Evolutionary conservation across 1,284 basidiomycete genomes (phyloP).

Genomic region (Ganoderma meredithae): DNA sequence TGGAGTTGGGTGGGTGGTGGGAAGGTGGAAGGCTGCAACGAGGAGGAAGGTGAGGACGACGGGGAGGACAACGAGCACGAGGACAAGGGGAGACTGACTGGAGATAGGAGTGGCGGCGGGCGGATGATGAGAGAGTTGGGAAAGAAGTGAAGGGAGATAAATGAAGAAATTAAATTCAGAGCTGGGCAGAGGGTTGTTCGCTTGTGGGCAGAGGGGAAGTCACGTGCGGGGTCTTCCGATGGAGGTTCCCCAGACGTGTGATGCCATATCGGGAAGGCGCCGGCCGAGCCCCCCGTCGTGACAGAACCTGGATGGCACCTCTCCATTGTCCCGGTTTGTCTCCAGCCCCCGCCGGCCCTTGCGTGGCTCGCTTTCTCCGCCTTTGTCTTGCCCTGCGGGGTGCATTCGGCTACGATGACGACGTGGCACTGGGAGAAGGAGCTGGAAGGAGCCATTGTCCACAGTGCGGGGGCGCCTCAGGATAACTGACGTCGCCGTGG

Average conservation of each 20-base stretch:
- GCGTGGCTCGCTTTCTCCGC: slow-evolving; percentile 1
- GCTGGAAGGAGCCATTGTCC: neutral
- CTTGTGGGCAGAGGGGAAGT: slow-evolving; percentile 43
- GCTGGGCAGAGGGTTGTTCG: slow-evolving; percentile 57
- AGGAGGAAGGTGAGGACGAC: slow-evolving; percentile 44
- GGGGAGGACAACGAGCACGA: slow-evolving; percentile 42
- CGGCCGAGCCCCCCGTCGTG: slow-evolving; percentile 19
- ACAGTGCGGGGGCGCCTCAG: slow-evolving; percentile 9
- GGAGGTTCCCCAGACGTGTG: slow-evolving; percentile 29
- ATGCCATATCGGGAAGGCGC: slow-evolving; percentile 32
- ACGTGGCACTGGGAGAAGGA: neutral
- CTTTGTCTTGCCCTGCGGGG: neutral
- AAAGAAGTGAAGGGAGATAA: slow-evolving; percentile 52
- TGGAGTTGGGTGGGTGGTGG: slow-evolving; percentile 31
- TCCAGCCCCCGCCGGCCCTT: neutral
- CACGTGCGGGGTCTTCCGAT: slow-evolving; percentile 40
- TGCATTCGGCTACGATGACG: neutral
- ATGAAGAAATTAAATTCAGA: slow-evolving; percentile 56
- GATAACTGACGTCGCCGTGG: slow-evolving; percentile 19
- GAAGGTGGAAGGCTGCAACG: slow-evolving; percentile 33
- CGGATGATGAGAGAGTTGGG: slow-evolving; percentile 53
- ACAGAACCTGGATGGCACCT: slow-evolving; percentile 1
- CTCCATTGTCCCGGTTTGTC: slow-evolving; percentile 20
- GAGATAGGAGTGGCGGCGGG: slow-evolving; percentile 41
- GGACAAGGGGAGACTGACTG: slow-evolving; percentile 41